Evolutionary conservation across 108 stramenopile genomes (phyloP).

Genomic region (Fistulifera solaris): DNA sequence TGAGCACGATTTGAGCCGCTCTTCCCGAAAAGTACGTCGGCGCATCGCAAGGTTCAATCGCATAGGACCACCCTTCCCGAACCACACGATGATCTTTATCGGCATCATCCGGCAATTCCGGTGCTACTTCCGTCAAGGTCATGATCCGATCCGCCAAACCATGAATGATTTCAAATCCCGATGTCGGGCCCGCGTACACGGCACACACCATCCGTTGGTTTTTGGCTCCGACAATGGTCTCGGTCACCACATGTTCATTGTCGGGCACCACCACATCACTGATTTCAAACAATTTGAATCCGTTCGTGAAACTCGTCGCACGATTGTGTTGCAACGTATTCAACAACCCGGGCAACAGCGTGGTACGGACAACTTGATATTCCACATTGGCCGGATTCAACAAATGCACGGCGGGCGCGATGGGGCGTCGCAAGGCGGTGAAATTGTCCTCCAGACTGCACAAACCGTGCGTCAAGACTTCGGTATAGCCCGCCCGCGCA

Average conservation of each 20-base stretch:
- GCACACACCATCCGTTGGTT: slow-evolving; percentile 85
- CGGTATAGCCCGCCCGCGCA: slow-evolving; percentile 87
- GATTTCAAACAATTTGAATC: slow-evolving; percentile 92
- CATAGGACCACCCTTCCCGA: slow-evolving; percentile 77
- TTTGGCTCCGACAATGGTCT: slow-evolving; percentile 88
- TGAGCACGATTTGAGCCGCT: slow-evolving; percentile 87
- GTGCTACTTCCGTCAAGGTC: slow-evolving; percentile 86
- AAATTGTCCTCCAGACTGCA: slow-evolving; percentile 91
- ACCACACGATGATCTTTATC: slow-evolving; percentile 68
- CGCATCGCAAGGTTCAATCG: slow-evolving; percentile 48
- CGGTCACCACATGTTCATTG: slow-evolving; percentile 64
- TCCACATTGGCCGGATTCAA: slow-evolving; percentile 96
- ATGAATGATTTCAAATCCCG: slow-evolving; percentile 98
- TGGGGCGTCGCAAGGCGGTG: slow-evolving; percentile 66
- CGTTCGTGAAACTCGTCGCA: slow-evolving; percentile 58
- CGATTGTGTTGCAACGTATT: slow-evolving; percentile 94
- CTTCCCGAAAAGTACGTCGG: slow-evolving; percentile 94
- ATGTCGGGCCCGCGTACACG: slow-evolving; percentile 87
- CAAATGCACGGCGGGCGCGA: slow-evolving; percentile 72
- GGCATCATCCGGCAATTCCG: slow-evolving; percentile 62
- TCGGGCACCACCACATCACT: slow-evolving; percentile 93
- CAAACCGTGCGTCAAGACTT: slow-evolving; percentile 88
- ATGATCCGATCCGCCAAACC: slow-evolving; percentile 96
- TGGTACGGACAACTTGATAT: slow-evolving; percentile 96
- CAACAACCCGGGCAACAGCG: slow-evolving; percentile 90